Conservation (phyloP, 495 filamentous ascomycete species). For the Trichoderma orchidacearum region DNA sequence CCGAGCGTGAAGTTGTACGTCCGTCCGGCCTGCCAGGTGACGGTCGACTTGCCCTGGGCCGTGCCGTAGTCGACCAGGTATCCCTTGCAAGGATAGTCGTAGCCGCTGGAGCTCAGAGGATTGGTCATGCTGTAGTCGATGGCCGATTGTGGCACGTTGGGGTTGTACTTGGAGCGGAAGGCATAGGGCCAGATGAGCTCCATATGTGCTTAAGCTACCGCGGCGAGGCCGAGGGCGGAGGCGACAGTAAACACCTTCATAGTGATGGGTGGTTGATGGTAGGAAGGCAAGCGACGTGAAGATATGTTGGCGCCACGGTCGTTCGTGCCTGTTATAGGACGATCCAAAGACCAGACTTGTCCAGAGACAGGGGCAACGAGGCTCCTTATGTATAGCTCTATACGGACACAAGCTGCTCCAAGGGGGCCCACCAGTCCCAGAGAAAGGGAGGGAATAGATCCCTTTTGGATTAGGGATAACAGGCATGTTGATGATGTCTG, state of each 20-base stretch:
- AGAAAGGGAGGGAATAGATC: too few species aligned
- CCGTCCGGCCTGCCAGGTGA: conserved; percentile 40
- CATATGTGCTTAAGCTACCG: conserved; percentile 33
- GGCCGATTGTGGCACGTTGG: conserved; percentile 22
- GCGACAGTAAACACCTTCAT: conserved; percentile 1
- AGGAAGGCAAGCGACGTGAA: too few species aligned
- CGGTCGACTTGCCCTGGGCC: conserved; percentile 27
- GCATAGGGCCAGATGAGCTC: conserved; percentile 44
- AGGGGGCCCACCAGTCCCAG: too few species aligned
- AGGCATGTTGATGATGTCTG: not conserved
- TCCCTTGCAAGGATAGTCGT: conserved; percentile 56
- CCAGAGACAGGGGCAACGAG: too few species aligned
- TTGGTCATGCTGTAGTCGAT: conserved; percentile 44
- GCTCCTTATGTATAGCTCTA: too few species aligned
- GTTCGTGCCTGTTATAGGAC: too few species aligned
- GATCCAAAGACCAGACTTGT: too few species aligned
- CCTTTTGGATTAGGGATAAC: too few species aligned
- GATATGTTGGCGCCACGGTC: too few species aligned
- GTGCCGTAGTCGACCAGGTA: conserved; percentile 40
- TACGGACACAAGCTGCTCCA: too few species aligned
- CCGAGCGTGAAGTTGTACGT: conserved; percentile 42
- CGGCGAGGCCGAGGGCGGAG: conserved; percentile 13
- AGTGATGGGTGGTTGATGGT: not conserved
- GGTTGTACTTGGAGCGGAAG: conserved; percentile 38
- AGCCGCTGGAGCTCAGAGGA: conserved; percentile 33